Base-by-base conservation (phyloP, 768 basidiomycete species). In the Tulasnella sp. region DNA sequence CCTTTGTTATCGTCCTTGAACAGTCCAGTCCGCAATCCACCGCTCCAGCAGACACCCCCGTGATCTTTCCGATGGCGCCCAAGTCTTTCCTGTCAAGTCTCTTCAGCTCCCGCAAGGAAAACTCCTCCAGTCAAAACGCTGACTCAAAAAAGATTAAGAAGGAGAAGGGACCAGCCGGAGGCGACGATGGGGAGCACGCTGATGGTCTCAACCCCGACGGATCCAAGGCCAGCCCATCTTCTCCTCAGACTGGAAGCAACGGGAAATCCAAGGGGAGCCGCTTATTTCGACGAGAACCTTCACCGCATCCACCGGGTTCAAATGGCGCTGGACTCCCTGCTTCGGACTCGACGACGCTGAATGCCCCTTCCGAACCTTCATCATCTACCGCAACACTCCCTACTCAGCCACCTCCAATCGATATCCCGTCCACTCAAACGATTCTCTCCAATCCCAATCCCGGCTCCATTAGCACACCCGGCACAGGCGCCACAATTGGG, bases 401-500 rank as follows among this genome's bases (percentile, higher is more conserved):
- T 11, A 69, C 59, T 14, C 42, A 74, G 36, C 72, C 74, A 44
- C 69, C 84, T 12, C 86, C 91, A 5, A 84, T 93, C 72, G 92
- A 94, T 79, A 90, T 92, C 75, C 90, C 92, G 29, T 83, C 86
- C 29, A 88, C 91, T 0, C 89, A 89, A 16, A 94, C 94, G 40
- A 97, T 98, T 76, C 88, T 97, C 72, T 87, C 94, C 72, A 82
- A 86, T 69, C 89, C 91, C 75, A 79, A 83, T 34, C 81, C 85
- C 74, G 52, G 86, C 88, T 22, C 71, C 62, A 52, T 5, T 26
- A 8, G 19, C 47, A 71, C 63, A 36, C 72, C 74, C 32, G 59
- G 64, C 22, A 69, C 74, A 32, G 62, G 62, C 32, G 69, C 79
- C 34, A 75, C 77, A 74, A 74, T 79, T 72, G 47, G 75, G 76